Percentiles rank a stretch among this genome's conserved stretches.
Evolutionary conservation across 2,329 filamentous ascomycete species (phyloP).

Genomic region (Diaporthe eres): DNA sequence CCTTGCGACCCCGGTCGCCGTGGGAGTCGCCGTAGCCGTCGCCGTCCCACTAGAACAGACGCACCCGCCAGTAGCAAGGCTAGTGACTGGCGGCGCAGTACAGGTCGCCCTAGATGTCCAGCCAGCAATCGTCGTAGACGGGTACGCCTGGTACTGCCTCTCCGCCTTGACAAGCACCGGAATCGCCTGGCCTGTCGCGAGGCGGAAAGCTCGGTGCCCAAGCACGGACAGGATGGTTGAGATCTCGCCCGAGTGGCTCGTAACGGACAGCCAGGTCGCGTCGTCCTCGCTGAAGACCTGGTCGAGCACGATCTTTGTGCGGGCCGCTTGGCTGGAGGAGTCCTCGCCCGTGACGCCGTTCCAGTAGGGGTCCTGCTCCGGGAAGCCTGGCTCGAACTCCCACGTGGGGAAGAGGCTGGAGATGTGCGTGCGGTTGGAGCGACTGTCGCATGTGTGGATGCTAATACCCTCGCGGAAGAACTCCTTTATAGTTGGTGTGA

Average conservation of each 20-base stretch:
- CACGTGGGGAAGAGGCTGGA: constrained; percentile 65
- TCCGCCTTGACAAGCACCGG: constrained; percentile 76
- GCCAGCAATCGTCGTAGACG: constrained; percentile 51
- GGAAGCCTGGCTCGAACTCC: constrained; percentile 72
- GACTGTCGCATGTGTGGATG: constrained; percentile 77
- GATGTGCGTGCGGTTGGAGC: constrained; percentile 69
- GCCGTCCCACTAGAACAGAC: constrained; percentile 44
- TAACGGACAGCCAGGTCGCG: constrained; percentile 71
- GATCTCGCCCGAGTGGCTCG: constrained; percentile 73
- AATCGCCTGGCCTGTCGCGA: constrained; percentile 78
- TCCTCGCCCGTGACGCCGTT: constrained; percentile 59
- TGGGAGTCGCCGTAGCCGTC: not conserved
- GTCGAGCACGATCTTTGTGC: constrained; percentile 66
- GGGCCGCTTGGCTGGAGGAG: constrained; percentile 61
- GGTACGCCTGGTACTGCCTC: constrained; percentile 50
- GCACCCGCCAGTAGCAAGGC: constrained; percentile 57
- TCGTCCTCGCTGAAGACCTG: constrained; percentile 68
- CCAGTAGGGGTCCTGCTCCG: constrained; percentile 67
- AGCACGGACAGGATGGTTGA: constrained; percentile 58
- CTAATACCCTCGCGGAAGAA: constrained; percentile 75
- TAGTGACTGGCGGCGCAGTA: constrained; percentile 59
- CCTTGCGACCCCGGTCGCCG: not conserved
- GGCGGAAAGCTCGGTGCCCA: constrained; percentile 71
- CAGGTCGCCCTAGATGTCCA: constrained; percentile 61
- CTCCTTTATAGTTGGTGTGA: constrained; percentile 74